Conservation (phyloP, 352 stramenopile species). For the Pythium myriotylum region DNA sequence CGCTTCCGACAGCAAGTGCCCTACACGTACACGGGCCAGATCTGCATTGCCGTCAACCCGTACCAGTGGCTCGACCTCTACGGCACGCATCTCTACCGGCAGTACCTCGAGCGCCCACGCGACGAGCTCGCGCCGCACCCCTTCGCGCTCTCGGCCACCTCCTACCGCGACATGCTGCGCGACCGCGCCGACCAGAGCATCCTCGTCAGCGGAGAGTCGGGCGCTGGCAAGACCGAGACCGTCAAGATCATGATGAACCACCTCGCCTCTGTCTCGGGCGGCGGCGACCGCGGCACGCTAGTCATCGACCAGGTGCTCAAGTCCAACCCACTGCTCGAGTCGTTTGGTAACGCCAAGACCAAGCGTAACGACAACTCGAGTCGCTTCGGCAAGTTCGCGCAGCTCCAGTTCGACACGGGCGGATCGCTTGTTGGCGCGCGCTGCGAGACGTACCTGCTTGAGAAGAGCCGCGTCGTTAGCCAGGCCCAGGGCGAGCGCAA, state of each 20-base stretch:
- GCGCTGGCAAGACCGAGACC: conserved; percentile 24
- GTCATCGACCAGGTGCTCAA: conserved; percentile 83
- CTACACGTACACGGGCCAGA: conserved; percentile 83
- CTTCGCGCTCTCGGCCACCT: conserved; percentile 67
- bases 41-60: conserved; percentile 82
- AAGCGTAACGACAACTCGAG: conserved; percentile 85
- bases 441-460: conserved; percentile 94
- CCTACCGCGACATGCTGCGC: conserved; percentile 78
- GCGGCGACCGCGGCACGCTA: conserved; percentile 61
- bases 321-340: conserved; percentile 76
- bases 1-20: conserved; percentile 70
- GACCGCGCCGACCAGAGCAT: conserved; percentile 78
- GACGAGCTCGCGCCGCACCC: conserved; percentile 64
- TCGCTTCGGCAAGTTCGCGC: conserved; percentile 82
- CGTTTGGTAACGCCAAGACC: conserved; percentile 83
- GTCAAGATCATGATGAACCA: conserved; percentile 93
- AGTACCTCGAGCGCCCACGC: conserved; percentile 59
- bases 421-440: conserved; percentile 68
- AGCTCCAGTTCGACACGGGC: conserved; percentile 71
- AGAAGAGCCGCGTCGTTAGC: conserved; percentile 95
- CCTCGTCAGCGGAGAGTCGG: conserved; percentile 21
- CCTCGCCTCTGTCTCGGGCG: conserved; percentile 73
- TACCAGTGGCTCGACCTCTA: conserved; percentile 86
- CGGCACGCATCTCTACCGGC: conserved; percentile 56
- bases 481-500: conserved; percentile 93